A percentile compares a stretch with the other conserved stretches of the same genome.
Evolutionary conservation across 352 stramenopile genomes (phyloP).

Genomic region (Phytopythium mirpurense): DNA sequence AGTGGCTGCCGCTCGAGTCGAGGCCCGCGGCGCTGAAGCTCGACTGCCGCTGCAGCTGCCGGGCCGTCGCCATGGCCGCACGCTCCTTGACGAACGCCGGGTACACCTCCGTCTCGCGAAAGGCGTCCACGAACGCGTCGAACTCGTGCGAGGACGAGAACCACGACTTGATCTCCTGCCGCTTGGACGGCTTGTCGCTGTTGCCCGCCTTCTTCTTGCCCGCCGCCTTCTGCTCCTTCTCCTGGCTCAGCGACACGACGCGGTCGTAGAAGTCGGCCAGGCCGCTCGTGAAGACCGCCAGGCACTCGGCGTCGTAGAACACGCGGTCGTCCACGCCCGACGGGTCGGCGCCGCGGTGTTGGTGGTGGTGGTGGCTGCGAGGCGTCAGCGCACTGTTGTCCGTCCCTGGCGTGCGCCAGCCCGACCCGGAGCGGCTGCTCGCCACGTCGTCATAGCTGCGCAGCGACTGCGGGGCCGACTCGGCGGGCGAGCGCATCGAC

Average conservation of each 20-base stretch:
- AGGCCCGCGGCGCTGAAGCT: constrained; percentile 30
- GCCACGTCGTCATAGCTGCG: constrained; percentile 36
- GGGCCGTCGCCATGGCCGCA: constrained; percentile 16
- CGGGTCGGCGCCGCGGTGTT: constrained; percentile 9
- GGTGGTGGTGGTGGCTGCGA: neutral
- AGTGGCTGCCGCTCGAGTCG: constrained; percentile 30
- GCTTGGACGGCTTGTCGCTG: constrained; percentile 51
- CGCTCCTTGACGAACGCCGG: constrained; percentile 40
- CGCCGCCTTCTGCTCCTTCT: constrained; percentile 54
- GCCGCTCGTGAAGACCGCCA: constrained; percentile 40
- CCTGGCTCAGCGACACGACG: constrained; percentile 39
- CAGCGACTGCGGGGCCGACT: constrained; percentile 19
- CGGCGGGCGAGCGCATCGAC: constrained; percentile 27
- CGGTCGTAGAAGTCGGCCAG: constrained; percentile 71
- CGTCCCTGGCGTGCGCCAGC: constrained; percentile 15
- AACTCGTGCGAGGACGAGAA: constrained; percentile 82
- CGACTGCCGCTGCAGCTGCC: constrained; percentile 23
- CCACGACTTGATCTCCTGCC: constrained; percentile 81
- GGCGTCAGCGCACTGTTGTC: constrained; percentile 1
- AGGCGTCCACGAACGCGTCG: constrained; percentile 76
- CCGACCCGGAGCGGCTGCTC: constrained; percentile 36
- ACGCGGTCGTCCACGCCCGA: constrained; percentile 41
- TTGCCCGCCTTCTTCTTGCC: constrained; percentile 47
- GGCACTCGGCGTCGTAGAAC: constrained; percentile 59
- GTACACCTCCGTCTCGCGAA: constrained; percentile 46